Percentiles rank a stretch among this genome's conserved stretches.
phyloP scores from a whole-genome alignment of 2,329 filamentous ascomycete genomes.

The Pseudopithomyces chartarum region DNA sequence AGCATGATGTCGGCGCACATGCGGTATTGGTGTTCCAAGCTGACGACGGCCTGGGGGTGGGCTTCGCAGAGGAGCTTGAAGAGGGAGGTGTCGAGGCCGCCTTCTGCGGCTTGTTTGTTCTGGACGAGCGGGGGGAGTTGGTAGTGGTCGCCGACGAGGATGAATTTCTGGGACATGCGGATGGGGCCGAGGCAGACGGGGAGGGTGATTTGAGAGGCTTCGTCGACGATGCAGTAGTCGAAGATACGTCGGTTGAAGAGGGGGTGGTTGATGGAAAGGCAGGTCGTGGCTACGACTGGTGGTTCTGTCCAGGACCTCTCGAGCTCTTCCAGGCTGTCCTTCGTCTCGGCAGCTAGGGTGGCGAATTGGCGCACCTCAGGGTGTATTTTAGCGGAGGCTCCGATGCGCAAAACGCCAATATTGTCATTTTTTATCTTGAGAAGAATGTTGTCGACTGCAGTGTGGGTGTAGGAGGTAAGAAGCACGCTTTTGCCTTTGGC shows the following conservation, averaged over 20 bases:
- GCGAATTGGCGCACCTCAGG: slow-evolving; percentile 86
- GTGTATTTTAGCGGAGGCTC: slow-evolving; percentile 83
- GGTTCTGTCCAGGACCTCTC: slow-evolving; percentile 82
- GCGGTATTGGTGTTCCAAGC: slow-evolving; percentile 92
- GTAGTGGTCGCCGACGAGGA: slow-evolving; percentile 95
- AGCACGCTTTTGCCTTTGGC: slow-evolving; percentile 90
- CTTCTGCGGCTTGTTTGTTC: slow-evolving; percentile 83
- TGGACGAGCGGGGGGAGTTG: slow-evolving; percentile 93
- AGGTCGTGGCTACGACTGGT: slow-evolving; percentile 92
- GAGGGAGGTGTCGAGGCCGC: slow-evolving; percentile 87
- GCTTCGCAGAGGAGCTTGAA: slow-evolving; percentile 92
- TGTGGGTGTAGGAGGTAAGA: slow-evolving; percentile 94
- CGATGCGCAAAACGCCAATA: slow-evolving; percentile 82
- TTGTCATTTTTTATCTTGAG: slow-evolving; percentile 83
- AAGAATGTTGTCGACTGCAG: slow-evolving; percentile 96
- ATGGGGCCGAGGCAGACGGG: slow-evolving; percentile 95
- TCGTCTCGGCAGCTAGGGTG: slow-evolving; percentile 74
- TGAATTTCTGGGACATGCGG: slow-evolving; percentile 88
- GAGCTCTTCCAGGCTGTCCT: slow-evolving; percentile 80
- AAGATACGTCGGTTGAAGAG: slow-evolving; percentile 89
- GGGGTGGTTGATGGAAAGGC: slow-evolving; percentile 86
- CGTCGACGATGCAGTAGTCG: slow-evolving; percentile 98
- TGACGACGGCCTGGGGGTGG: slow-evolving; percentile 86
- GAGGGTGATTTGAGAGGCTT: slow-evolving; percentile 95
- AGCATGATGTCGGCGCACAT: slow-evolving; percentile 99